Base-by-base conservation (phyloP, 2,329 filamentous ascomycete species). In the Botrytis paeoniae region DNA sequence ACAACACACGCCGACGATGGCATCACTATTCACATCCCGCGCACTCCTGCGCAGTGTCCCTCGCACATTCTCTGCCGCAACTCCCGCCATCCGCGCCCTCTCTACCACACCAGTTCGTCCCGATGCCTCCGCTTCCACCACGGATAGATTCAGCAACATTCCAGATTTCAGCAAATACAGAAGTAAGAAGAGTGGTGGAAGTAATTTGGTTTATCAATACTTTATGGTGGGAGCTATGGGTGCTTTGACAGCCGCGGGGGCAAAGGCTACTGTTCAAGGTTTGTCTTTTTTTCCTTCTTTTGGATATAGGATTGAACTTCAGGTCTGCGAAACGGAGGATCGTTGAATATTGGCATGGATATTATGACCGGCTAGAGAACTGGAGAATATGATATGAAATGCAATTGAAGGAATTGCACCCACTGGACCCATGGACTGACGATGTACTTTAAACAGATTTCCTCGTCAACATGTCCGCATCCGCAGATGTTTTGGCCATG, bases 391-490 rank as follows among this genome's bases (percentile, higher is more conserved):
- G 32, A 64, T 64, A 29, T 35, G 43, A 32, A 62, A 9, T n/a
- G 41, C 18, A 51, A 70, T 51, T 65, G 64, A 64, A 78, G 75
- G 73, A 69, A 75, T 68, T 29, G 25, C 48, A 69, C 70, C 71
- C 64, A 54, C 61, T 65, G 61, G 70, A 62, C 41, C 32, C 10
- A 57, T 41, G 18, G 65, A 59, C 65, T 69, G 48, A 69, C n/a
- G 20, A 69, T 74, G 43, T 29, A 57, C 37, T 62, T n/a, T 63
- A 9, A 48, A 59, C 85, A 99, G 96, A 99, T 86, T 99, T 99
- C 90, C 89, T 99, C 77, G 94, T 97, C 87, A 99, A 98, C 91
- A 98, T 99, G 97, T 97, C 95, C 81, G 96, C 96, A 76, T 99
- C 96, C 75, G 96, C 96, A 85, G 96, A 99, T 82, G 94, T 99